Evolutionary conservation across 257 asterid species (phyloP).

Genomic region (Fraxinus anomala): DNA sequence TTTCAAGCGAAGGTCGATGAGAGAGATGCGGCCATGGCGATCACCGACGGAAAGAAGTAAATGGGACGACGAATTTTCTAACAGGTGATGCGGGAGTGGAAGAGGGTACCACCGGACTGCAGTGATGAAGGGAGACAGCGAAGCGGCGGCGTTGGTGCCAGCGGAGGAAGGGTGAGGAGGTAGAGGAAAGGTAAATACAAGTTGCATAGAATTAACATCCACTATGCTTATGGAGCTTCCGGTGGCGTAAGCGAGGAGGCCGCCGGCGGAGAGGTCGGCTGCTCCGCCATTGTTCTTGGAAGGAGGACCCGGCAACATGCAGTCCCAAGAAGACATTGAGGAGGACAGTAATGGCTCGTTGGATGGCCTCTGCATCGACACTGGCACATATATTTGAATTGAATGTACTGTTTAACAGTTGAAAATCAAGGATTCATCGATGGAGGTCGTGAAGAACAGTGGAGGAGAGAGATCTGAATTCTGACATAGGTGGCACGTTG

Average conservation of each 20-base stretch:
- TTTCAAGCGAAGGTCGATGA: conserved; percentile 76
- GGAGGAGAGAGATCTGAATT: too few relatives aligned
- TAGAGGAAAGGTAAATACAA: conserved; percentile 70
- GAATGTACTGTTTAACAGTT: neutral
- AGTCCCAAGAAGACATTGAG: conserved; percentile 48
- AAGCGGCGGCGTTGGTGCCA: conserved; percentile 26
- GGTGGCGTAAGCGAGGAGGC: conserved; percentile 86
- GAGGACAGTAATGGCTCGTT: conserved; percentile 36
- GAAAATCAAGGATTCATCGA: neutral
- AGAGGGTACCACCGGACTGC: conserved; percentile 85
- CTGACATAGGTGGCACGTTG: too few relatives aligned
- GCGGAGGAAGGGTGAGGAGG: conserved; percentile 62
- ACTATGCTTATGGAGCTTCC: conserved; percentile 81
- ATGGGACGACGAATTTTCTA: conserved; percentile 55
- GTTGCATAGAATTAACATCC: conserved; percentile 84
- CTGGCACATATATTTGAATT: neutral
- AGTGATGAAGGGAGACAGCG: conserved; percentile 83
- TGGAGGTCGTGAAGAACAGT: too few relatives aligned
- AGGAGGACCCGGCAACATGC: conserved; percentile 93
- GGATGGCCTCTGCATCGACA: conserved; percentile 35
- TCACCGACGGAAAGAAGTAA: conserved; percentile 84
- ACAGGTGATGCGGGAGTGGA: conserved; percentile 60
- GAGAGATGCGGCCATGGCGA: conserved; percentile 83
- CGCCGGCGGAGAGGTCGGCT: conserved; percentile 73
- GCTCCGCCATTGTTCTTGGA: conserved; percentile 91